Evolutionary conservation across 2,329 filamentous ascomycete genomes (phyloP), one percentile per base, ranked within the genome.

Genomic region (Exophiala calicioides): DNA sequence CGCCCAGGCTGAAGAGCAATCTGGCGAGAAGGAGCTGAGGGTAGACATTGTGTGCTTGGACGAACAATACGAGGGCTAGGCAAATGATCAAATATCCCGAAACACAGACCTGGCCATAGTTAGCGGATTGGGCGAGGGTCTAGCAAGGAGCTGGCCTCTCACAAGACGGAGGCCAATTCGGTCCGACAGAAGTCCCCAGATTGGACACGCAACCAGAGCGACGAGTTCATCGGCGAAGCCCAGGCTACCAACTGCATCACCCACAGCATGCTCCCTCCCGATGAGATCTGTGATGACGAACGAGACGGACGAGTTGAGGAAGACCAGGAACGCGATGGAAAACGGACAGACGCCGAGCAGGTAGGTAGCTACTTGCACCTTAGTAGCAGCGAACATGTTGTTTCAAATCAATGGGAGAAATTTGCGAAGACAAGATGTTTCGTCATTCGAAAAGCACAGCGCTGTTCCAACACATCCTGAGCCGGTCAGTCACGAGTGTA

Each of bases 1-100:
- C 93, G 18, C 93, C 93, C 13, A 96, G 60, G 57, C 90, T 93
- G 68, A 98, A 98, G 44, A 94, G 73, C 39, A 97, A 74, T 56
- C 93, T 79, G 44, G 87, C 90, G 31, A 96, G 72, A 44, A 97
- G 72, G 57, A 98, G 74, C 65, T 95, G 85, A 7, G 93, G 91
- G 68, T 95, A 96, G 6, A 96, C 81, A 68, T 90, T 89, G 58
- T 74, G 77, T 20, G 88, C 88, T 74, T 94, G 88, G 19, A 96
- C 90, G 61, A 95, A 88, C 10, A 90, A 65, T 34, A 86, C 79
- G 50, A 98, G 70, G 15, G 88, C 81, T 9, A 90, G 54, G 1
- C 86, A 90, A 44, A 97, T 86, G 57, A 96, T 80, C 18, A 78
- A 68, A 65, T 96, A 98, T 5, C 93, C 93, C 29, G 86, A 68